A percentile compares a stretch with the other conserved stretches of the same genome.
phyloP scores from a whole-genome alignment of 1,284 basidiomycete genomes.

The Ganoderma boninense region DNA sequence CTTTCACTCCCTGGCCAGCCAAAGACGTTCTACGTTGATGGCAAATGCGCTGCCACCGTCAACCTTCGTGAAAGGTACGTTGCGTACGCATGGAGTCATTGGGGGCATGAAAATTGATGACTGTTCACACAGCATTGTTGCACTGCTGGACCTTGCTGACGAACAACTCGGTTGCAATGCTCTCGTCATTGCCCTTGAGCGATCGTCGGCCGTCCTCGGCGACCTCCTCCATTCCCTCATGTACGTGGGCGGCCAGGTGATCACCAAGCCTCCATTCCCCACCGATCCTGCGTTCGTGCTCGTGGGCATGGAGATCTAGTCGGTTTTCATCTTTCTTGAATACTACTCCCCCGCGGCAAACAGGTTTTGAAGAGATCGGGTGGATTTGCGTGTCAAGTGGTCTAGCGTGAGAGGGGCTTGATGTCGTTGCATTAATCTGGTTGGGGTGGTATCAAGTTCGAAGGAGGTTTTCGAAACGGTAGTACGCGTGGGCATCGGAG shows the following conservation, averaged over 20 bases:
- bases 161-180: slow-evolving; percentile 78
- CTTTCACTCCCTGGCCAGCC: slow-evolving; percentile 73
- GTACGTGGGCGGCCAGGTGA: slow-evolving; percentile 83
- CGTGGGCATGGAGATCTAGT: slow-evolving; percentile 78
- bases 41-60: slow-evolving; percentile 79
- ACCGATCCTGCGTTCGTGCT: slow-evolving; percentile 76
- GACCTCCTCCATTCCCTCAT: slow-evolving; percentile 80
- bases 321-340: not conserved
- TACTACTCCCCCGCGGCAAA: not conserved
- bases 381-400: slow-evolving; percentile 7
- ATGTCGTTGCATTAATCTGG: slow-evolving; percentile 17
- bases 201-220: slow-evolving; percentile 62
- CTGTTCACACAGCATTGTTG: slow-evolving; percentile 70
- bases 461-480: slow-evolving; percentile 1
- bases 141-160: slow-evolving; percentile 82
- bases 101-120: not conserved
- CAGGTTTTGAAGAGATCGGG: not conserved
- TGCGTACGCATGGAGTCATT: slow-evolving; percentile 7
- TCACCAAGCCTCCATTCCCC: slow-evolving; percentile 78
- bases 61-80: slow-evolving; percentile 81
- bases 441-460: not conserved
- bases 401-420: slow-evolving; percentile 16
- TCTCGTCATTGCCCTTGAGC: slow-evolving; percentile 79
- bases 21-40: slow-evolving; percentile 82
- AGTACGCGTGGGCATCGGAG: slow-evolving; percentile 15